Evolutionary conservation across 208 protist species (phyloP).

Genomic region (Acanthamoeba lenticulata): DNA sequence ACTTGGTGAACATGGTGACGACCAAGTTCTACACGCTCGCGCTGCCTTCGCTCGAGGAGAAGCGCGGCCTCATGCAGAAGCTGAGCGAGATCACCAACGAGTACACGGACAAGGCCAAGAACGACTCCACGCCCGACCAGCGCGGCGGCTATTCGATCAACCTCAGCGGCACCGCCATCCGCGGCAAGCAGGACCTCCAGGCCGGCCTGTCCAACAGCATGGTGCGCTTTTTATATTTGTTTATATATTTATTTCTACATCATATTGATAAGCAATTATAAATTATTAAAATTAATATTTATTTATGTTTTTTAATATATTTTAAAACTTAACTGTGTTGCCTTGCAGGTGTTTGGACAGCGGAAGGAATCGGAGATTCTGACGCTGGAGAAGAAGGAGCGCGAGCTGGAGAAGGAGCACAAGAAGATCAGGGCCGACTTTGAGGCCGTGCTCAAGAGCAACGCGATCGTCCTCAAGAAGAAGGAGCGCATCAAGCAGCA

Average conservation of each 20-base stretch:
- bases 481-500: slow-evolving; percentile 13
- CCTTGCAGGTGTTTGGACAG: neutral
- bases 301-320: too few species aligned
- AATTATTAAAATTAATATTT: neutral
- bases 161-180: neutral
- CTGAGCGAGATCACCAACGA: slow-evolving; percentile 52
- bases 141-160: slow-evolving; percentile 47
- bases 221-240: neutral
- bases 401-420: slow-evolving; percentile 55
- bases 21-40: slow-evolving; percentile 44
- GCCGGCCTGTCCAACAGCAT: neutral
- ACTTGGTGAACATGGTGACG: slow-evolving; percentile 18
- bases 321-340: too few species aligned
- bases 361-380: slow-evolving; percentile 41
- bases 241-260: neutral
- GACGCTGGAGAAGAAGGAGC: slow-evolving; percentile 46
- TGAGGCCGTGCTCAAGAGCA: slow-evolving; percentile 27
- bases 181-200: slow-evolving; percentile 23
- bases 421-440: slow-evolving; percentile 61
- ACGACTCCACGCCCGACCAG: slow-evolving; percentile 4
- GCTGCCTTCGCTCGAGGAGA: neutral
- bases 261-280: neutral
- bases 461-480: slow-evolving; percentile 53
- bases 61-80: slow-evolving; percentile 49
- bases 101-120: neutral